These are phyloP conservation scores for Chytriomyces sp. DNA, from an alignment of 192 early-diverging fungal genomes.

Conservation along the genomic window DNA sequence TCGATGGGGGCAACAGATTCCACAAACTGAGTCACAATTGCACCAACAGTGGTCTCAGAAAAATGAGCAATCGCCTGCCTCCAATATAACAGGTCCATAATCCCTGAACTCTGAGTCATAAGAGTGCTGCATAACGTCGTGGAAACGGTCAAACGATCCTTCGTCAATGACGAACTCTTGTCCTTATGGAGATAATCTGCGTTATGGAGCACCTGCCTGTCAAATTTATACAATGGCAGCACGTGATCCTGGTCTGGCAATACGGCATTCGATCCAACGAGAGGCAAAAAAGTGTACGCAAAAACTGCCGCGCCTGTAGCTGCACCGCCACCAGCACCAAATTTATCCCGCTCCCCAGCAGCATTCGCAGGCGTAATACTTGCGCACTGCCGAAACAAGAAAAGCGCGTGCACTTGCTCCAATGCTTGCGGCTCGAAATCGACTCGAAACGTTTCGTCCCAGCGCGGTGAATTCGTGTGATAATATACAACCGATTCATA, in stretches of 20 bases:
- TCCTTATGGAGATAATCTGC: slow-evolving; percentile 56
- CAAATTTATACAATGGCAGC: slow-evolving; percentile 68
- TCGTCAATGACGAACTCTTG: slow-evolving; percentile 31
- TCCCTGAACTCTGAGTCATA: slow-evolving; percentile 66
- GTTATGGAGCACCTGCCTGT: slow-evolving; percentile 49
- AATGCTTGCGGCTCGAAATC: slow-evolving; percentile 61
- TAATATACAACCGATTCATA: slow-evolving; percentile 70
- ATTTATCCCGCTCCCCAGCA: slow-evolving; percentile 24
- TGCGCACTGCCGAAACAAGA: slow-evolving; percentile 61
- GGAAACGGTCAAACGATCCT: slow-evolving; percentile 57
- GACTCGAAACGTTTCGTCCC: slow-evolving; percentile 70
- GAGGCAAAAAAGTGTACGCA: slow-evolving; percentile 68
- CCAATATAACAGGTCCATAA: slow-evolving; percentile 75
- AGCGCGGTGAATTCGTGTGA: slow-evolving; percentile 63
- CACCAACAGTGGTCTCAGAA: slow-evolving; percentile 42
- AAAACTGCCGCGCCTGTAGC: slow-evolving; percentile 48
- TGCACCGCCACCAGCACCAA: not conserved
- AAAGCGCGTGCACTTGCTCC: slow-evolving; percentile 64
- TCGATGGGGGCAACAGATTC: slow-evolving; percentile 62
- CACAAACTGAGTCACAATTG: slow-evolving; percentile 41
- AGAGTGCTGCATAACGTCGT: slow-evolving; percentile 69
- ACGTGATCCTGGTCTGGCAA: slow-evolving; percentile 65
- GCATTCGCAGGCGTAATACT: slow-evolving; percentile 25
- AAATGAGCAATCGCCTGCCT: slow-evolving; percentile 38
- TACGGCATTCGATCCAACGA: slow-evolving; percentile 56